Percentiles rank a stretch among this genome's conserved stretches.
These are phyloP conservation scores for Ophiocordyceps sinensis DNA, from an alignment of 2,329 filamentous ascomycete species.

Conservation along the genomic window DNA sequence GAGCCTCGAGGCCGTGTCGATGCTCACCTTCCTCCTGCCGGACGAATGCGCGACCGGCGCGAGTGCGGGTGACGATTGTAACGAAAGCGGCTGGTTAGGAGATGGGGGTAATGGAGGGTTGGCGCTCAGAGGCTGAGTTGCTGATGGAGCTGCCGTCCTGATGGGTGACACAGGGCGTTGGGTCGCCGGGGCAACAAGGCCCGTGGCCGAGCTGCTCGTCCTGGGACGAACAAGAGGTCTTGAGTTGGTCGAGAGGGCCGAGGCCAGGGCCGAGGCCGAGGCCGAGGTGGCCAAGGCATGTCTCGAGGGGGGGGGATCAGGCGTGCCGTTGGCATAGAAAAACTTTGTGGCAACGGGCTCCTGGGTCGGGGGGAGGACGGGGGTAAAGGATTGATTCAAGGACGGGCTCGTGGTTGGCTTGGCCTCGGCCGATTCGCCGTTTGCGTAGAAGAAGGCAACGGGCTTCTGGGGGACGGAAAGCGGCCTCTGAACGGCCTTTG, in stretches of 20 bases:
- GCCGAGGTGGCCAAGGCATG: constrained; percentile 20
- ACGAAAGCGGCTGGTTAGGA: background rate
- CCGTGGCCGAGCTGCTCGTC: constrained; percentile 14
- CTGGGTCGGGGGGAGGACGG: constrained; percentile 15
- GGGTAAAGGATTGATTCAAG: constrained; percentile 15
- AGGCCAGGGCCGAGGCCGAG: constrained; percentile 30
- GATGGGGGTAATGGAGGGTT: constrained; percentile 9
- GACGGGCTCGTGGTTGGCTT: constrained; percentile 19
- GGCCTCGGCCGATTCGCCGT: constrained; percentile 27
- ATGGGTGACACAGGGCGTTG: constrained; percentile 37
- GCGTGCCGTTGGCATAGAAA: constrained; percentile 57
- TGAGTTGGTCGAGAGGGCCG: constrained; percentile 29
- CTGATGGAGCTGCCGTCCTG: constrained; percentile 16
- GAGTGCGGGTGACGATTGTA: constrained; percentile 15
- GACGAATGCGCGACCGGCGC: constrained; percentile 14
- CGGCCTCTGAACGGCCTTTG: constrained; percentile 30
- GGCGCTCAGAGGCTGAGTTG: constrained; percentile 6
- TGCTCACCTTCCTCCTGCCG: constrained; percentile 27
- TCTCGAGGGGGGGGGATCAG: constrained; percentile 26
- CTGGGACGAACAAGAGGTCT: constrained; percentile 26
- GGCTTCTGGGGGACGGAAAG: constrained; percentile 29
- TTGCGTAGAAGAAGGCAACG: constrained; percentile 43
- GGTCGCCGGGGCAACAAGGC: constrained; percentile 6
- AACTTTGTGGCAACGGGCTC: constrained; percentile 46
- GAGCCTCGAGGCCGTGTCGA: constrained; percentile 22